Conservation (phyloP, 768 basidiomycete species). For the Galerina sulciceps region DNA sequence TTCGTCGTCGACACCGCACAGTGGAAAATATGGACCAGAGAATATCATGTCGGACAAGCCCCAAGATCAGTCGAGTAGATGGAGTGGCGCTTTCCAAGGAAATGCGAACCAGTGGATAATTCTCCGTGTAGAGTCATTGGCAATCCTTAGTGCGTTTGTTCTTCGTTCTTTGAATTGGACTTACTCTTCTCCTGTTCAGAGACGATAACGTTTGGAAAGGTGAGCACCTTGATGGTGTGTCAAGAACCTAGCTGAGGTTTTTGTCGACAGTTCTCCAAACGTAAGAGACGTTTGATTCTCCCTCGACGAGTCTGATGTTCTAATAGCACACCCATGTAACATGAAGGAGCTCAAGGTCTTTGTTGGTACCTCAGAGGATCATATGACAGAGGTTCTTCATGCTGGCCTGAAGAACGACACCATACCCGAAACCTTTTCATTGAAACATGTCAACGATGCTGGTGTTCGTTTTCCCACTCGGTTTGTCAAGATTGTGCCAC, state of each 20-base stretch:
- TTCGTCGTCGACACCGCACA: conserved; percentile 69
- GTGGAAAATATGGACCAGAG: conserved; percentile 68
- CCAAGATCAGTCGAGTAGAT: conserved; percentile 68
- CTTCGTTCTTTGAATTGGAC: neutral
- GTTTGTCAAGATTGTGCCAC: conserved; percentile 75
- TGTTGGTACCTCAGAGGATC: conserved; percentile 65
- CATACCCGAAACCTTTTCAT: conserved; percentile 63
- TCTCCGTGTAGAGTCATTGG: conserved; percentile 60
- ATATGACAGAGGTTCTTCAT: conserved; percentile 71
- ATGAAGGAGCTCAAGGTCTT: conserved; percentile 83
- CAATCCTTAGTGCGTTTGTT: conserved; percentile 66
- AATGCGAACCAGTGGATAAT: conserved; percentile 73
- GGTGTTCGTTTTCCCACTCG: conserved; percentile 66
- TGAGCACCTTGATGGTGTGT: conserved; percentile 30
- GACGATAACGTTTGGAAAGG: conserved; percentile 83
- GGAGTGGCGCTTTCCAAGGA: conserved; percentile 71
- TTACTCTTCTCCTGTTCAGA: conserved; percentile 39
- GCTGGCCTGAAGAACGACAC: conserved; percentile 68
- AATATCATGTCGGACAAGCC: conserved; percentile 72
- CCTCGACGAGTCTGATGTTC: conserved; percentile 4
- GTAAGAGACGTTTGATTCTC: conserved; percentile 29
- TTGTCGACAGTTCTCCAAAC: conserved; percentile 42
- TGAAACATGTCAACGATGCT: conserved; percentile 58
- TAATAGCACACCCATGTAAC: conserved; percentile 80
- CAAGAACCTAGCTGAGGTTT: conserved; percentile 8